Base-by-base conservation (phyloP, 371 early-diverging fungal species). In the Rhizopus delemar region DNA sequence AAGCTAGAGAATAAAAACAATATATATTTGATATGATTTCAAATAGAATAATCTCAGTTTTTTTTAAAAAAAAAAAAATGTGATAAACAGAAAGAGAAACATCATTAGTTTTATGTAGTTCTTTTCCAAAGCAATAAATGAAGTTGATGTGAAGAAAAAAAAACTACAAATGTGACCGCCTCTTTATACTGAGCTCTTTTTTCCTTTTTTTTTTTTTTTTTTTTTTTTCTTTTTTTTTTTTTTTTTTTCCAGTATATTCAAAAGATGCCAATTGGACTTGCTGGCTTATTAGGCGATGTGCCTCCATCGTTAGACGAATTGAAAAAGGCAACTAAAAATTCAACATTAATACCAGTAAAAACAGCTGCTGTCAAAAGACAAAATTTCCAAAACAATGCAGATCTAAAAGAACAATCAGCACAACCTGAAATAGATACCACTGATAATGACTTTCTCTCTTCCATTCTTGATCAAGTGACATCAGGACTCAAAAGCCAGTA, bases 1-100 rank as follows among this genome's bases (percentile, higher is more conserved):
- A 79, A 58, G 68, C 74, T 49, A 82, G 86, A 70, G 75, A 51
- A 55, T 61, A 61, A 64, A 59, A 12, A 48, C 39, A 38, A 13
- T 38, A 38, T 6, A 38, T 38, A 13, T 13, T 38, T 38, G 8
- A 38, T 38, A 38, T 22, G 22, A 2, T 22, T 22, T 22, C 22
- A 22, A 22, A 22, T 22, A 22, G 22, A 22, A 38, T 0, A 13
- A 38, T 38, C 8, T 38, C 39, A 38, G 2, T 38, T 13, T 38
- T 38, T 8, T 38, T 38, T 4, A 38, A 38, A 22, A 22, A 22
- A 22, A 22, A 22, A 22, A 22, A 22, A 22, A 22, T 22, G 22
- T 22, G 22, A 22, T 22, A 22, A 22, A 22, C 22, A 22, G 22
- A 22, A 22, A 22, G 22, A 22, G 22, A 22, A 22, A 22, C 22